Percentiles rank a stretch among this genome's conserved stretches.
Evolutionary conservation across 352 stramenopile genomes (phyloP).

Genomic region (Phytopythium montanum): DNA sequence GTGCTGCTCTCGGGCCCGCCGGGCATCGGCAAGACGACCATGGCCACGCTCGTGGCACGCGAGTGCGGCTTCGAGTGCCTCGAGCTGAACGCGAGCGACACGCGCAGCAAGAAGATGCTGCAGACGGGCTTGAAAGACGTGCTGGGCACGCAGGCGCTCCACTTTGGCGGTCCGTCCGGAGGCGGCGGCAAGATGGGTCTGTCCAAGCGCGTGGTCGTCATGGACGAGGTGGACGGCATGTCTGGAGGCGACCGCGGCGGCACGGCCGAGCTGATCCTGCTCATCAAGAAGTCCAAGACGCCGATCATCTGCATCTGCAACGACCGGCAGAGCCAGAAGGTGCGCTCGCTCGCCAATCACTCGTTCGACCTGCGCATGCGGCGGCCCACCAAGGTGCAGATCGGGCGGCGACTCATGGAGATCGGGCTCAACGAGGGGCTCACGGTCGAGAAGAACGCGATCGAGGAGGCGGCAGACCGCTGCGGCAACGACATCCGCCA

Average conservation of each 20-base stretch:
- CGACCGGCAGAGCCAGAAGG: conserved; percentile 95
- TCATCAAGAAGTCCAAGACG: conserved; percentile 98
- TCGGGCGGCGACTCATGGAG: conserved; percentile 91
- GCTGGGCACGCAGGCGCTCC: conserved; percentile 90
- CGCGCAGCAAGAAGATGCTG: conserved; percentile 96
- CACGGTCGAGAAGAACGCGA: conserved; percentile 93
- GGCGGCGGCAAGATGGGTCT: conserved; percentile 56
- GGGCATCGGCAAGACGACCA: conserved; percentile 96
- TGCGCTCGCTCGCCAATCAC: conserved; percentile 94
- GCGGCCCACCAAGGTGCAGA: conserved; percentile 91
- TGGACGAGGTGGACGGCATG: conserved; percentile 99
- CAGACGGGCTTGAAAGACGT: conserved; percentile 89
- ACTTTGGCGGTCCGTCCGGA: conserved; percentile 62
- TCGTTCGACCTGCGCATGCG: conserved; percentile 96
- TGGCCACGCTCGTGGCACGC: conserved; percentile 91
- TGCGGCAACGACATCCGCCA: conserved; percentile 98
- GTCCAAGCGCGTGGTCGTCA: conserved; percentile 93
- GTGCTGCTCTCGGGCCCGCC: conserved; percentile 96
- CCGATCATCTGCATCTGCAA: conserved; percentile 99
- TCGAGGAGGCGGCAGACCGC: conserved; percentile 95
- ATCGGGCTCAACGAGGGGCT: conserved; percentile 91
- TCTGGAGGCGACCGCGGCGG: conserved; percentile 94
- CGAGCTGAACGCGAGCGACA: conserved; percentile 98
- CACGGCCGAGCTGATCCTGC: conserved; percentile 97
- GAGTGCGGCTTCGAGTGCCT: conserved; percentile 92